Percentiles rank a stretch among this genome's conserved stretches.
Evolutionary conservation across 257 asterid species (phyloP).

Genomic region (Scutellaria minor): DNA sequence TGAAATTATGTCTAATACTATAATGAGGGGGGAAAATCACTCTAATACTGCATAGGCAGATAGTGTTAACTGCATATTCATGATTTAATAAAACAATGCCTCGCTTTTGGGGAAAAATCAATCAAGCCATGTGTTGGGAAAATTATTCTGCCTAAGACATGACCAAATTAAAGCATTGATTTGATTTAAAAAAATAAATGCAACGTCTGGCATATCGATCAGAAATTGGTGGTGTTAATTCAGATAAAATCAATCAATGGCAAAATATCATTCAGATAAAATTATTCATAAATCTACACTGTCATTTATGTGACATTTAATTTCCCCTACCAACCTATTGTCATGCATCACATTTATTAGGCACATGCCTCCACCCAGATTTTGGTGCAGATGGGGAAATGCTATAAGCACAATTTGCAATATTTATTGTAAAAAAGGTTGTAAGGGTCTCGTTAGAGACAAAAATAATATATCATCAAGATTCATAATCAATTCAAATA

Average conservation of each 20-base stretch:
- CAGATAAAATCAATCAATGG: constrained; percentile 28
- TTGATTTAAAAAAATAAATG: constrained; percentile 18
- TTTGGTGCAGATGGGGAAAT: not conserved
- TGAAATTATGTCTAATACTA: too few relatives aligned
- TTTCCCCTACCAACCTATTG: constrained; percentile 50
- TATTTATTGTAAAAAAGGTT: not conserved
- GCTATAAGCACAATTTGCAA: not conserved
- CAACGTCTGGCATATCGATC: not conserved
- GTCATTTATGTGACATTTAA: constrained; percentile 45
- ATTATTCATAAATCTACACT: constrained; percentile 22
- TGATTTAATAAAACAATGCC: too few relatives aligned
- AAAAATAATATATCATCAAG: not conserved
- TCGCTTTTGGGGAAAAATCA: too few relatives aligned
- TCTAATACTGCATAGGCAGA: too few relatives aligned
- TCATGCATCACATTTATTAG: constrained; percentile 50
- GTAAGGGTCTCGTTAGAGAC: not conserved
- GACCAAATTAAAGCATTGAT: not conserved
- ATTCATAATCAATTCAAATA: not conserved
- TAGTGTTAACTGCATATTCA: too few relatives aligned
- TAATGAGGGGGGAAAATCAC: too few relatives aligned
- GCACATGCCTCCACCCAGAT: constrained; percentile 50
- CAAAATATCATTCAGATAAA: not conserved
- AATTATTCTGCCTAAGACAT: not conserved
- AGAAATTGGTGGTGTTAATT: not conserved
- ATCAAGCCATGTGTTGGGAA: too few relatives aligned